phyloP scores from a whole-genome alignment of 495 filamentous ascomycete species.

The Daldinia concentrica region DNA sequence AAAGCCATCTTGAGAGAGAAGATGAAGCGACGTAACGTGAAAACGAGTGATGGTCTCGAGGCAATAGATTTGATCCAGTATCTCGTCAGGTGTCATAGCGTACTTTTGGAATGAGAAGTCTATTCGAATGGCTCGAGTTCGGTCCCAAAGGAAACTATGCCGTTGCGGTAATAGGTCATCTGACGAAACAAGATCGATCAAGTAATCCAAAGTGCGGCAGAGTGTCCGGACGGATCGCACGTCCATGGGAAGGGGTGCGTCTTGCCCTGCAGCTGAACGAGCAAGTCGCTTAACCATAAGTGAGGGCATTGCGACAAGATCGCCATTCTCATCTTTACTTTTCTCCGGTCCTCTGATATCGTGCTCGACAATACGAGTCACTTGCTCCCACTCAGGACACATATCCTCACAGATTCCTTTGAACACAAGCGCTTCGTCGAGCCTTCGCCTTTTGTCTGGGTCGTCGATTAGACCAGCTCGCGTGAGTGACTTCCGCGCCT shows the following conservation, averaged over 20 bases:
- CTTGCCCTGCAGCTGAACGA: slow-evolving; percentile 90
- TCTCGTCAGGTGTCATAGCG: slow-evolving; percentile 64
- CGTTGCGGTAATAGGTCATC: slow-evolving; percentile 70
- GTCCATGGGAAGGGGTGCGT: slow-evolving; percentile 90
- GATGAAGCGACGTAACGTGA: slow-evolving; percentile 87
- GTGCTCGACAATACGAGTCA: slow-evolving; percentile 75
- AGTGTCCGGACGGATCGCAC: slow-evolving; percentile 82
- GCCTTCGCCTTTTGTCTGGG: slow-evolving; percentile 80
- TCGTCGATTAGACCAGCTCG: slow-evolving; percentile 83
- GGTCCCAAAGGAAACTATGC: slow-evolving; percentile 93
- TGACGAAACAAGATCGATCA: slow-evolving; percentile 76
- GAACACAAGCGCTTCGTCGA: slow-evolving; percentile 86
- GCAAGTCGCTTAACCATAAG: slow-evolving; percentile 84
- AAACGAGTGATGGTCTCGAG: slow-evolving; percentile 92
- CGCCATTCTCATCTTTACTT: slow-evolving; percentile 47
- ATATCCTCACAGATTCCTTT: slow-evolving; percentile 90
- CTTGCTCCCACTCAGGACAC: slow-evolving; percentile 91
- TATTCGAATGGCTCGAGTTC: slow-evolving; percentile 88
- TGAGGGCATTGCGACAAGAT: slow-evolving; percentile 48
- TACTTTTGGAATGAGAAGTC: slow-evolving; percentile 91
- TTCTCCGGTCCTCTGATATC: slow-evolving; percentile 66
- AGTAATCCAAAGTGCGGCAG: slow-evolving; percentile 80
- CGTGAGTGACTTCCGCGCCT: slow-evolving; percentile 74
- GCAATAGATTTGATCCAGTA: slow-evolving; percentile 78
- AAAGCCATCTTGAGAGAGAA: slow-evolving; percentile 72